phyloP scores from a whole-genome alignment of 495 filamentous ascomycete species.

The Annulohypoxylon moriforme region DNA sequence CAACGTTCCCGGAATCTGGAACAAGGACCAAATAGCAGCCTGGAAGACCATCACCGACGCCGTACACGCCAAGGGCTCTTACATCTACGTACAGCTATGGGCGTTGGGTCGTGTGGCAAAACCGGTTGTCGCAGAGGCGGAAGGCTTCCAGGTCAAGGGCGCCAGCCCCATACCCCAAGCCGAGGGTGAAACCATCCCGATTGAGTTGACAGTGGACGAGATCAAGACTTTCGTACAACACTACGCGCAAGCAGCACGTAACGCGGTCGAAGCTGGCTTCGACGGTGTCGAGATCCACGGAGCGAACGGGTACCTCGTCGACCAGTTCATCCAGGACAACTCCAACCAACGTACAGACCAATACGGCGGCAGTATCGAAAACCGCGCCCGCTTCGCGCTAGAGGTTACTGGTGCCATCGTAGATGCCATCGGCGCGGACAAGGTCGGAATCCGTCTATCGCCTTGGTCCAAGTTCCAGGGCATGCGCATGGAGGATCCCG shows the following conservation, averaged over 20 bases:
- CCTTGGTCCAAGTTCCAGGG: conserved; percentile 71
- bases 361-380: conserved; percentile 76
- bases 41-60: conserved; percentile 70
- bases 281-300: conserved; percentile 80
- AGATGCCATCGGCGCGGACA: conserved; percentile 69
- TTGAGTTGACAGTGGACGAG: conserved; percentile 63
- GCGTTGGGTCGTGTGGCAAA: conserved; percentile 53
- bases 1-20: conserved; percentile 69
- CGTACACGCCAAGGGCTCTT: conserved; percentile 70
- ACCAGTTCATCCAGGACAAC: conserved; percentile 74
- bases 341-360: conserved; percentile 71
- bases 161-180: conserved; percentile 60
- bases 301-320: conserved; percentile 78
- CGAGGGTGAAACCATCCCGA: conserved; percentile 57
- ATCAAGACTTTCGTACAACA: conserved; percentile 62
- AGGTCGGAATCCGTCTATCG: conserved; percentile 68
- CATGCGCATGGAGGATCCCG: conserved; percentile 64
- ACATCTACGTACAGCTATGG: conserved; percentile 71
- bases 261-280: conserved; percentile 73
- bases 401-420: conserved; percentile 66
- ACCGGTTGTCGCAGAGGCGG: conserved; percentile 47
- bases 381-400: conserved; percentile 70
- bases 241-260: conserved; percentile 67
- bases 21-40: conserved; percentile 62
- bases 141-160: conserved; percentile 53